Base-by-base conservation (phyloP, 768 basidiomycete genomes). In the Lanmaoa pseudosensibilis region DNA sequence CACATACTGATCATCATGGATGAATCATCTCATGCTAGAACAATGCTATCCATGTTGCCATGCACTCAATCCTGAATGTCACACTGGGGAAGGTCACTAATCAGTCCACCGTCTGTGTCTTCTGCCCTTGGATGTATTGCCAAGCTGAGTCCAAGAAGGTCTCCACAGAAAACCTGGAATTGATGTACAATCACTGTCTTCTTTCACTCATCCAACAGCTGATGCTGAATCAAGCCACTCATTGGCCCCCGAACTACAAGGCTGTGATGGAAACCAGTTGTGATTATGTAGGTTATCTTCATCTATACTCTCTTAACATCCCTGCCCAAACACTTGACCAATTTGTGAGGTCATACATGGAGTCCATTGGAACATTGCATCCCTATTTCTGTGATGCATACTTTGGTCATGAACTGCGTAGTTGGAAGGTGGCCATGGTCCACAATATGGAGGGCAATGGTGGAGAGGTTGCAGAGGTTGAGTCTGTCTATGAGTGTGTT, bases 381-480 rank as follows among this genome's bases (percentile, higher is more conserved):
- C 27, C 27, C 1, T 50, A 56, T 3, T 56, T 56, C 4, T 1
- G 41, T 9, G 15, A 63, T 21, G 51, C 54, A 0, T 63, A 63
- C 8, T 63, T 62, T 13, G 51, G 16, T 1, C 60, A 63, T 30
- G 60, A 63, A 19, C 25, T 63, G 0, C 21, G 33, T 0, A 56
- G 60, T 3, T 63, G 60, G 56, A 63, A 63, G 6, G 60, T 16
- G 0, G 55, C 43, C 0, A 62, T 53, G 0, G 46, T 55, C 1
- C 59, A 61, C n/a, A 27, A 60, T 1, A n/a, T 16, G 3, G 40
- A 40, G 40, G 27, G 6, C 6, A 6, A 27, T 27, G 27, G 23
- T 16, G 16, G 19, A 21, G 40, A 19, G 11, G 10, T 5, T 11
- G 39, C 4, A 19, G n/a, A 12, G 11, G n/a, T n/a, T 19, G 19